Conservation (phyloP, 2,329 filamentous ascomycete genomes). For the Colletotrichum sp. region DNA sequence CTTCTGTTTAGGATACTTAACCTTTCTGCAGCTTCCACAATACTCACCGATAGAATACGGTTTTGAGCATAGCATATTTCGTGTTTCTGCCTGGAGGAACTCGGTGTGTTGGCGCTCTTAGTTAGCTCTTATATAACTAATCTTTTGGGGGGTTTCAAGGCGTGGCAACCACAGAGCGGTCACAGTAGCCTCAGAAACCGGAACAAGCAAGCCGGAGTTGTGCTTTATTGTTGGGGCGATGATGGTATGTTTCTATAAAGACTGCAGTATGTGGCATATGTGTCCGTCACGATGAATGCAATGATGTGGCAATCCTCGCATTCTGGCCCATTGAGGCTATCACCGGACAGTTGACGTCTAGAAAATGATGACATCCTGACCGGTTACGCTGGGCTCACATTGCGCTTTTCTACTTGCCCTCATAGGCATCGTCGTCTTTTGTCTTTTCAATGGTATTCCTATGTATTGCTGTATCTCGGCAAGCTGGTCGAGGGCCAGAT, state of each 20-base stretch:
- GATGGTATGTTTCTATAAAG: not conserved
- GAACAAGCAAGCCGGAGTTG: not conserved
- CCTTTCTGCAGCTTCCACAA: too few species aligned
- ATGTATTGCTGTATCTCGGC: not conserved
- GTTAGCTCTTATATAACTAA: too few species aligned
- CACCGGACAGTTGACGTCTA: not conserved
- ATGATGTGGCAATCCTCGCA: too few species aligned
- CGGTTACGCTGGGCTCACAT: not conserved
- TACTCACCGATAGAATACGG: too few species aligned
- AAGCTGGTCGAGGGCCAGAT: fast-evolving
- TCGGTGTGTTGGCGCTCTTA: too few species aligned
- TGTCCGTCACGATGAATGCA: too few species aligned
- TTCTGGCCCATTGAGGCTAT: too few species aligned
- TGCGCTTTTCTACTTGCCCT: not conserved
- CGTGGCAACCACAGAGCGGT: not conserved
- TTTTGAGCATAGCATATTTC: too few species aligned
- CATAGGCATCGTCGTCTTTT: not conserved
- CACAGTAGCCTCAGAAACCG: not conserved
- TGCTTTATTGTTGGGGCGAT: fast-evolving
- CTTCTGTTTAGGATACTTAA: too few species aligned
- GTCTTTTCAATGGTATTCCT: not conserved
- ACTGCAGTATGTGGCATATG: not conserved
- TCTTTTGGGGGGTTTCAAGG: too few species aligned
- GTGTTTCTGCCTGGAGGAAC: too few species aligned
- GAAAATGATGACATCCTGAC: fast-evolving